Evolutionary conservation across 169 alveolate species (phyloP), one percentile per base, ranked within the genome.

Genomic region (Hepatocystis sp.): DNA sequence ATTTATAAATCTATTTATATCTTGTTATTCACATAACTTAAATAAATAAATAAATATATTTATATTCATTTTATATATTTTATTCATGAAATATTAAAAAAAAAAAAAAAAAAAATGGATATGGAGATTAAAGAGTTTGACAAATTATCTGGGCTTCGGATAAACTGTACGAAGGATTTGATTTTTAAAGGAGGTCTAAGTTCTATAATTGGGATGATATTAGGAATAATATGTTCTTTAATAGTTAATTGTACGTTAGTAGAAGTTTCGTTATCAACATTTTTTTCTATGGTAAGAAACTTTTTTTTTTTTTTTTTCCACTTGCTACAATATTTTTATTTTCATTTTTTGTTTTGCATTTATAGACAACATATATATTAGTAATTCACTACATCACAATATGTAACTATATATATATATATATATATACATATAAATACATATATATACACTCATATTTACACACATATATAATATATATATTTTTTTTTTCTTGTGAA

Each of bases 231-330:
- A 40, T 92, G 96, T 42, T 95, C 98, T n/a, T 86, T 96, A 19
- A 91, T 96, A 11, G 98, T 96, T 27, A 96, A 97, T 66, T 94
- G 97, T 64, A 95, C 99, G 1, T 86, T 97, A 34, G 98, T 96
- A 7, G 99, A 97, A 84, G 93, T 97, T n/a, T 93, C 98, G 4
- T 67, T 95, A 52, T 94, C 97, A 19, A 92, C 96, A 2, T 96
- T 96, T 88, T 97, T 97, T 88, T 91, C 99, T 11, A 71, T 93
- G 90, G 97, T 94, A 76, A 44, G 90, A 71, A 81, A 42, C 15
- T n/a, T n/a, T n/a, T n/a, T n/a, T n/a, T n/a, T n/a, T n/a, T n/a
- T n/a, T n/a, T n/a, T n/a, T n/a, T n/a, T n/a, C n/a, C n/a, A n/a
- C n/a, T n/a, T n/a, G n/a, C n/a, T n/a, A n/a, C n/a, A n/a, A n/a